Percentiles rank a stretch among this genome's conserved stretches.
phyloP scores from a whole-genome alignment of 129 eudicot species.

The Flaveria ramosissima region DNA sequence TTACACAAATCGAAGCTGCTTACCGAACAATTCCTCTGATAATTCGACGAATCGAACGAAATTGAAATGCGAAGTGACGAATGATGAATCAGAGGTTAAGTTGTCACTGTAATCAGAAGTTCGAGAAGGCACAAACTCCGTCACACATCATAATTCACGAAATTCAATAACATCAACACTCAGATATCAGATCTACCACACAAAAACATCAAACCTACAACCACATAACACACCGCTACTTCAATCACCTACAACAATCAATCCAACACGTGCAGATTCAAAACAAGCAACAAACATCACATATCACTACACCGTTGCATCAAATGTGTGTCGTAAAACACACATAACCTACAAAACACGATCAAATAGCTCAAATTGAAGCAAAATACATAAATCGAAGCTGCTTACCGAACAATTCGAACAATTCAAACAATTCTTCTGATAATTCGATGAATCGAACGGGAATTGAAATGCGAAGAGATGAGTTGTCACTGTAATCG shows the following conservation, averaged over 20 bases:
- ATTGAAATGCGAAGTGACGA: too few relatives aligned
- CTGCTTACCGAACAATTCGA: constrained; percentile 19
- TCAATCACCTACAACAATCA: not conserved
- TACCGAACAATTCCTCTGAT: not conserved
- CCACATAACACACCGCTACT: not conserved
- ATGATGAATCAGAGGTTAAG: too few relatives aligned
- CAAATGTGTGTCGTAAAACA: not conserved
- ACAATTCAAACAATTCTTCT: constrained; percentile 2
- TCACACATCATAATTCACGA: not conserved
- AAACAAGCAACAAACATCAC: not conserved
- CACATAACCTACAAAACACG: not conserved
- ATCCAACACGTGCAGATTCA: not conserved
- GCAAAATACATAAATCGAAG: constrained; percentile 13
- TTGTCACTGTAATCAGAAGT: not conserved
- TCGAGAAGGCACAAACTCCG: not conserved
- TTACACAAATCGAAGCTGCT: constrained; percentile 20
- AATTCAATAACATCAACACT: constrained; percentile 7
- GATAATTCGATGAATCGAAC: not conserved
- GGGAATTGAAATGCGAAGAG: not conserved
- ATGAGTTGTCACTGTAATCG: constrained; percentile 12
- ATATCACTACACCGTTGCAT: not conserved
- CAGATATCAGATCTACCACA: constrained; percentile 22
- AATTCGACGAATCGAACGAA: too few relatives aligned
- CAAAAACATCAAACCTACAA: constrained; percentile 7
- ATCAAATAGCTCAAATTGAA: not conserved